A percentile compares a stretch with the other conserved stretches of the same genome.
These are phyloP conservation scores for Neopestalotiopsis rosae DNA, from an alignment of 2,329 filamentous ascomycete species.

Conservation along the genomic window DNA sequence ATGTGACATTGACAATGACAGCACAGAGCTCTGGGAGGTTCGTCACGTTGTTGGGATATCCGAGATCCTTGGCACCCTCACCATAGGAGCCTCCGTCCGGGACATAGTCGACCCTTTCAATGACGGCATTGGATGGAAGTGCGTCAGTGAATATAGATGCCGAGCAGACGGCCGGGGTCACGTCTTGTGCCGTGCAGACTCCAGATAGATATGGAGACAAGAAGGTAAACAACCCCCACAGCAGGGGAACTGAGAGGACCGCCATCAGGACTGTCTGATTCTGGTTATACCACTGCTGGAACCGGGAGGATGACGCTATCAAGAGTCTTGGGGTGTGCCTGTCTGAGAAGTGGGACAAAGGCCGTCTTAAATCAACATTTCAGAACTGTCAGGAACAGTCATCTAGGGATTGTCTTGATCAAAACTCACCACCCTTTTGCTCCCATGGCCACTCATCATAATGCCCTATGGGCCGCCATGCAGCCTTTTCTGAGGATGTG, in stretches of 20 bases:
- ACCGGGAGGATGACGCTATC: not conserved
- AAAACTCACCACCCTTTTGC: slow-evolving; percentile 4
- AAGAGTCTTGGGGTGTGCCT: not conserved
- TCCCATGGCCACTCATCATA: not conserved
- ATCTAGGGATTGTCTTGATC: not conserved
- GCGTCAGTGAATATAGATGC: slow-evolving; percentile 6
- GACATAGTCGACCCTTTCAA: slow-evolving; percentile 13
- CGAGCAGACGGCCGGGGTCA: not conserved
- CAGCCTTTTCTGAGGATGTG: not conserved
- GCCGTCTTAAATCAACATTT: slow-evolving; percentile 10
- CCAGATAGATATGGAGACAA: slow-evolving; percentile 6
- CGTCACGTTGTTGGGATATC: slow-evolving; percentile 31
- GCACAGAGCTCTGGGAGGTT: slow-evolving; percentile 32
- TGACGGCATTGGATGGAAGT: slow-evolving; percentile 11
- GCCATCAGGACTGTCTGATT: slow-evolving; percentile 1
- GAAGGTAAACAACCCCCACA: slow-evolving; percentile 8
- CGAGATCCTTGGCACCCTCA: slow-evolving; percentile 24
- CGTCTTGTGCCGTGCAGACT: not conserved
- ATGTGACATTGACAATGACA: slow-evolving; percentile 31
- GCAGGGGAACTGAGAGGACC: slow-evolving; percentile 9
- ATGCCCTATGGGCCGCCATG: not conserved
- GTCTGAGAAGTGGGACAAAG: slow-evolving; percentile 4
- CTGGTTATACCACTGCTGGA: not conserved
- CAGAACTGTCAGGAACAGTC: not conserved
- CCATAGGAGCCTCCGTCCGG: slow-evolving; percentile 8